Conservation (phyloP, 1,139 yeast genomes). For the Suhomyces terraborum region DNA sequence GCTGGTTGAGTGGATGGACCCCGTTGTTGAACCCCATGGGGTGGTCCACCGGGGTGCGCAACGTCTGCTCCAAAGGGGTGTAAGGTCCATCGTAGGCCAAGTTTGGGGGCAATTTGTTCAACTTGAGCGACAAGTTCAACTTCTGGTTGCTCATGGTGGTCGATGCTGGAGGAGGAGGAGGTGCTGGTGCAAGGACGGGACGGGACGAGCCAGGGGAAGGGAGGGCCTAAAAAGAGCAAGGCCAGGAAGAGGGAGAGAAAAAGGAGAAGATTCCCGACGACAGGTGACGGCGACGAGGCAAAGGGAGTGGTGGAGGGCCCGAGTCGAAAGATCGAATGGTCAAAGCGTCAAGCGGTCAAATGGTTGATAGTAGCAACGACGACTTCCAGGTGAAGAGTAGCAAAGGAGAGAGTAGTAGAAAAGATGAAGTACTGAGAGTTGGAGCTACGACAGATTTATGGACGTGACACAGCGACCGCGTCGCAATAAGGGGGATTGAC, state of each 20-base stretch:
- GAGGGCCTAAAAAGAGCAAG: background rate
- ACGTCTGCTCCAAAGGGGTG: conserved; percentile 50
- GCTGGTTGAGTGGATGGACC: background rate
- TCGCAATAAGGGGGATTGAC: conserved; percentile 8
- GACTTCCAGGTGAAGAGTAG: background rate
- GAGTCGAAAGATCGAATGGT: too few relatives aligned
- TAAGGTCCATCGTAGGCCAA: conserved; percentile 36
- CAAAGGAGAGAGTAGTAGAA: conserved; percentile 3
- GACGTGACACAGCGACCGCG: conserved; percentile 8
- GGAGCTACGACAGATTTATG: conserved; percentile 4
- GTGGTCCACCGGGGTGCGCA: conserved; percentile 44
- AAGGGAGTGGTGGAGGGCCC: background rate
- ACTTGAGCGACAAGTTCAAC: conserved; percentile 32
- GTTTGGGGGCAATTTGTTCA: conserved; percentile 32
- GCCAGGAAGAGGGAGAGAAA: background rate
- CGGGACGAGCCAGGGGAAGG: background rate
- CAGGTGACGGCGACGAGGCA: too few relatives aligned
- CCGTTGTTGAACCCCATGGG: conserved; percentile 8
- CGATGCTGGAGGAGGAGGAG: background rate
- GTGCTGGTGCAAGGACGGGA: background rate
- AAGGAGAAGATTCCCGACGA: too few relatives aligned
- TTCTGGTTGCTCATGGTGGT: conserved; percentile 29
- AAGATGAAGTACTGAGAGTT: conserved; percentile 1
- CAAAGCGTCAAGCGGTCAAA: too few relatives aligned
- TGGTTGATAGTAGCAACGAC: background rate